Conservation (phyloP, 2,329 filamentous ascomycete species). For the Aureobasidium sp. region DNA sequence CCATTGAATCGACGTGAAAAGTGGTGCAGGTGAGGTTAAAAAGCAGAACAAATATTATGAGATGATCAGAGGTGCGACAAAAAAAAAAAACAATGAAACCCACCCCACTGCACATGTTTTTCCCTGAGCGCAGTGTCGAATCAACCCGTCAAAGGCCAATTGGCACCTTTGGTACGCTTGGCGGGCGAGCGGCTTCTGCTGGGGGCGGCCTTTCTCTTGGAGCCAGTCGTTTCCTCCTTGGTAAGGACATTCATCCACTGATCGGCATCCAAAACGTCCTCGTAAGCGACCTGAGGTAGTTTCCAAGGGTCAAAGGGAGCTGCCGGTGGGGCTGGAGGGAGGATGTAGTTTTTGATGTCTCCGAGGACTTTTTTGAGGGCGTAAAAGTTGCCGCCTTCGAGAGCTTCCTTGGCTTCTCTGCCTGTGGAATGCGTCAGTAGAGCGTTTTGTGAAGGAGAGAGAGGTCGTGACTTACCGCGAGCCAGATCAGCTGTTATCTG, state of each 20-base stretch:
- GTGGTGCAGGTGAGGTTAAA: not conserved
- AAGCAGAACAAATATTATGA: not conserved
- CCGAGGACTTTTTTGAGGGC: not conserved
- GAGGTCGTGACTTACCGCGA: constrained; percentile 20
- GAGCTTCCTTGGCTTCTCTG: not conserved
- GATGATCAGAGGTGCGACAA: not conserved
- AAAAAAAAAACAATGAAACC: not conserved
- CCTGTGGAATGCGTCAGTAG: not conserved
- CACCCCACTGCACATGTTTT: not conserved
- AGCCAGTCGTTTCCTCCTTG: not conserved
- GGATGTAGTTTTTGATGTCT: not conserved
- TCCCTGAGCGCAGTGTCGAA: too few species aligned
- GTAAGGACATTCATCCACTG: not conserved
- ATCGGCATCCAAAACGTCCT: not conserved
- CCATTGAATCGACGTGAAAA: too few species aligned
- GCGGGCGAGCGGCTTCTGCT: not conserved
- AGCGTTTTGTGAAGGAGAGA: not conserved
- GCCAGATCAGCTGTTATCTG: constrained; percentile 26
- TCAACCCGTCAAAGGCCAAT: not conserved
- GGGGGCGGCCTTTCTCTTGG: not conserved
- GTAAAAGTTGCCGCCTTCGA: not conserved
- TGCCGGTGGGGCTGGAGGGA: not conserved
- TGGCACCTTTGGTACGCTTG: not conserved
- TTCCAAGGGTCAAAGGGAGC: not conserved
- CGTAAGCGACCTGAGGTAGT: not conserved